Conservation (phyloP, 2,329 filamentous ascomycete species). For the Didymellaceae sp. region DNA sequence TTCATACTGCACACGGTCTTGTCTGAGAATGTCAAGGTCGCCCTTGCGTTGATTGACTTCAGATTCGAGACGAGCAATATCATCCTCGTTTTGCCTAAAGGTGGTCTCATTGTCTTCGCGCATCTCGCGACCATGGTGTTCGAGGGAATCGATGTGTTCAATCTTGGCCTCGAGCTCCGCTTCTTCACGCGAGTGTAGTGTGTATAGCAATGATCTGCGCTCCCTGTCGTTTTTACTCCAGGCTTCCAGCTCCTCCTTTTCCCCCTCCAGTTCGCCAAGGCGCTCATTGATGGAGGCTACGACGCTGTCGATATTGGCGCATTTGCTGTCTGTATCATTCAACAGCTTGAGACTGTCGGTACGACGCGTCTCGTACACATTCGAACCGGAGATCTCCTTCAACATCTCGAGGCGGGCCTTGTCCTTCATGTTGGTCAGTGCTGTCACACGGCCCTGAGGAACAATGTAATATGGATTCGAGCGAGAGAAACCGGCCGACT, state of each 20-base stretch:
- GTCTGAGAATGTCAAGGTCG: constrained; percentile 80
- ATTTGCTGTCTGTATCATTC: constrained; percentile 94
- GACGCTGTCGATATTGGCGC: constrained; percentile 90
- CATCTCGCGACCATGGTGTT: constrained; percentile 82
- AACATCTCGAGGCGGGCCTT: constrained; percentile 85
- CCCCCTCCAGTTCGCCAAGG: constrained; percentile 87
- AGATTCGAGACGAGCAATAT: constrained; percentile 76
- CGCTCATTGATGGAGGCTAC: constrained; percentile 91
- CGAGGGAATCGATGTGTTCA: constrained; percentile 80
- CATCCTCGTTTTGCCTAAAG: constrained; percentile 79
- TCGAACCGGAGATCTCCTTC: constrained; percentile 97
- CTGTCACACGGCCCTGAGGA: constrained; percentile 93
- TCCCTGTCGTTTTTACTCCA: constrained; percentile 97
- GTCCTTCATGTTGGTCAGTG: constrained; percentile 98
- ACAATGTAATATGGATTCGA: constrained; percentile 99
- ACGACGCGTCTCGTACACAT: constrained; percentile 92
- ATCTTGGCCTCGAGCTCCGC: constrained; percentile 77
- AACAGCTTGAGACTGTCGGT: constrained; percentile 95
- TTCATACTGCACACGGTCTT: constrained; percentile 87
- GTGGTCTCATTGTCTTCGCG: constrained; percentile 80
- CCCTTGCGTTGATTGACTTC: constrained; percentile 82
- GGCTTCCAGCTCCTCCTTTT: constrained; percentile 92
- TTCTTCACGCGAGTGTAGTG: constrained; percentile 90
- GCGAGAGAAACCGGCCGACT: constrained; percentile 94
- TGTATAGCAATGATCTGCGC: constrained; percentile 89